Conservation (phyloP, 495 filamentous ascomycete genomes). For the Cercophora scortea region DNA sequence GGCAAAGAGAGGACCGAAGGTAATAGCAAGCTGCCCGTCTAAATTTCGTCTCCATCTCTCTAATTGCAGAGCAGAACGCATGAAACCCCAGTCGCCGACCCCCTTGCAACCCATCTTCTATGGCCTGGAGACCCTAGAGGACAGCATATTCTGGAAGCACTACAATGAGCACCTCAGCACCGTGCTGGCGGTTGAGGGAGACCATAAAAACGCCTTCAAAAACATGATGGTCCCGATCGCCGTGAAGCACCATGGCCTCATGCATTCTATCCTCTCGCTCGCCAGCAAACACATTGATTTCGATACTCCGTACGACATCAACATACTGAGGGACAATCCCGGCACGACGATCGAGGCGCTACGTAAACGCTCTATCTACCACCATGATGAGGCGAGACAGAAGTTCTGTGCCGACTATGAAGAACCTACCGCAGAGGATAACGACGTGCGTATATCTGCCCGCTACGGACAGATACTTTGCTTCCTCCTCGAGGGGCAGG, state of each 20-base stretch:
- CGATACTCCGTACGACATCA: conserved; percentile 38
- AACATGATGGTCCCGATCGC: conserved; percentile 83
- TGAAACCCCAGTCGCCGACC: conserved; percentile 43
- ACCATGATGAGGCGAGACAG: conserved; percentile 53
- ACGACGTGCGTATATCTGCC: conserved; percentile 53
- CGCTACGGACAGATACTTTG: conserved; percentile 67
- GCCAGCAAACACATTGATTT: conserved; percentile 73
- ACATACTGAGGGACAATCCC: conserved; percentile 36
- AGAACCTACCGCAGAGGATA: conserved; percentile 29
- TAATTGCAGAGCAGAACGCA: conserved; percentile 33
- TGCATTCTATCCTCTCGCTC: conserved; percentile 87
- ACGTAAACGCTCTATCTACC: conserved; percentile 41
- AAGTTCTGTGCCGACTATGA: conserved; percentile 41
- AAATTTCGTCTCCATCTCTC: conserved; percentile 5
- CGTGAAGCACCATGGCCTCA: conserved; percentile 71
- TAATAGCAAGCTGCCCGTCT: conserved; percentile 26
- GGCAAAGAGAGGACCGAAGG: conserved; percentile 71
- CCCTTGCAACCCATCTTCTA: conserved; percentile 72
- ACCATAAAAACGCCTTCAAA: conserved; percentile 82
- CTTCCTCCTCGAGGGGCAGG: conserved; percentile 71
- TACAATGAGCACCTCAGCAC: conserved; percentile 75
- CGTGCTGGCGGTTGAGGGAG: conserved; percentile 75
- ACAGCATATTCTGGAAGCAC: conserved; percentile 78
- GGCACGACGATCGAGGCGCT: conserved; percentile 35
- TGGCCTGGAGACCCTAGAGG: conserved; percentile 77